These are phyloP conservation scores for Verticillium zaregamsianum DNA, from an alignment of 2,329 filamentous ascomycete species.

Conservation along the genomic window DNA sequence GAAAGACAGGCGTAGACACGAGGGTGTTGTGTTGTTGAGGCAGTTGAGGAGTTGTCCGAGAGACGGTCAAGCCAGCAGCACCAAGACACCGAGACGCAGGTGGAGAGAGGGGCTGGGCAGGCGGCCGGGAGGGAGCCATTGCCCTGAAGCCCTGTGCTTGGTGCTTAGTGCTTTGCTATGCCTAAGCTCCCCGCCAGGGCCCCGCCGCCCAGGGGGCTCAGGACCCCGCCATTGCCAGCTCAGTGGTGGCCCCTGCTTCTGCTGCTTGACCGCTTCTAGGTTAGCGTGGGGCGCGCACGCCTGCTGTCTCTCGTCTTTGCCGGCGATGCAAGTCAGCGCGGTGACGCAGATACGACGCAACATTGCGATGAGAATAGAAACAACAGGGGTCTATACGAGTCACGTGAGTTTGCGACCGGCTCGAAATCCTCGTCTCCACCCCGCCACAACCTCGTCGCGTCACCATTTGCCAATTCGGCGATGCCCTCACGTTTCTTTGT, in stretches of 20 bases:
- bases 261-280: not conserved
- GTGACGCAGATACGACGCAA: not conserved
- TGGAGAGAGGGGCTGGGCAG: not conserved
- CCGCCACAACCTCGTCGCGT: not conserved
- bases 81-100: not conserved
- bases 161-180: not conserved
- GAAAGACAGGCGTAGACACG: not conserved
- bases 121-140: not conserved
- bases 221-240: not conserved
- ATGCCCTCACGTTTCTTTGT: not conserved
- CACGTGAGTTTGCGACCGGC: slow-evolving; percentile 9
- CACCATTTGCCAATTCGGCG: not conserved
- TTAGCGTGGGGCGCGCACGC: not conserved
- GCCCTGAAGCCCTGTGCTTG: not conserved
- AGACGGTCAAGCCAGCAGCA: not conserved
- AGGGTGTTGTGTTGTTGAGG: not conserved
- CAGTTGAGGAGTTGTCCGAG: not conserved
- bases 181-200: not conserved
- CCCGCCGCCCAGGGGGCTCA: not conserved
- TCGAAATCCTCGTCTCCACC: not conserved
- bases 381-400: not conserved
- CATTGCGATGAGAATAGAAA: not conserved
- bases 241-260: not conserved
- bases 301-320: not conserved
- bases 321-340: not conserved